Percentiles rank a stretch among this genome's conserved stretches.
phyloP scores from a whole-genome alignment of 305 asterid species.

The Withania somnifera region DNA sequence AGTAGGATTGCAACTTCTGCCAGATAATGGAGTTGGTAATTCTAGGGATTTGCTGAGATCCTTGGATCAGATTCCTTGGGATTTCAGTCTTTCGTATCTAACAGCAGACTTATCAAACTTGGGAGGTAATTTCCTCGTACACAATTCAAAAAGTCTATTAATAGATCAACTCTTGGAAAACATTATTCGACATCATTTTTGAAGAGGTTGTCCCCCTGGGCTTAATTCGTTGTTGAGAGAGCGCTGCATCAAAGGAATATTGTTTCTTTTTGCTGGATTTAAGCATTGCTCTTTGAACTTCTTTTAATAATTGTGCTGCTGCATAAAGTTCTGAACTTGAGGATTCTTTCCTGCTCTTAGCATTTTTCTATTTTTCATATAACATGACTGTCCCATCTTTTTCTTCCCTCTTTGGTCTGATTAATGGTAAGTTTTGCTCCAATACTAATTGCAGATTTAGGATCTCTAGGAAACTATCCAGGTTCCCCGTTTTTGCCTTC shows the following conservation, averaged over 20 bases:
- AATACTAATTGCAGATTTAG: constrained; percentile 53
- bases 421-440: constrained; percentile 1
- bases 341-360: background rate
- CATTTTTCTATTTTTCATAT: background rate
- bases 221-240: background rate
- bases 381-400: background rate
- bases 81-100: constrained; percentile 82
- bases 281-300: background rate
- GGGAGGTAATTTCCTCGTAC: constrained; percentile 50
- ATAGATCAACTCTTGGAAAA: background rate
- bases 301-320: background rate
- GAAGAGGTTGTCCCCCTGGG: background rate
- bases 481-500: constrained; percentile 93
- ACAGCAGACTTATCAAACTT: constrained; percentile 86
- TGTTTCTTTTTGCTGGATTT: background rate
- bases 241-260: background rate
- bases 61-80: constrained; percentile 84
- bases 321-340: background rate
- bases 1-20: constrained; percentile 67
- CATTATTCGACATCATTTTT: background rate
- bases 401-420: background rate
- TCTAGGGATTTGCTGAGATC: constrained; percentile 80
- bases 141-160: background rate
- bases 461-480: constrained; percentile 89
- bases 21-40: constrained; percentile 78